Evolutionary conservation across 2,329 filamentous ascomycete genomes (phyloP).

Genomic region (Alternaria solani): DNA sequence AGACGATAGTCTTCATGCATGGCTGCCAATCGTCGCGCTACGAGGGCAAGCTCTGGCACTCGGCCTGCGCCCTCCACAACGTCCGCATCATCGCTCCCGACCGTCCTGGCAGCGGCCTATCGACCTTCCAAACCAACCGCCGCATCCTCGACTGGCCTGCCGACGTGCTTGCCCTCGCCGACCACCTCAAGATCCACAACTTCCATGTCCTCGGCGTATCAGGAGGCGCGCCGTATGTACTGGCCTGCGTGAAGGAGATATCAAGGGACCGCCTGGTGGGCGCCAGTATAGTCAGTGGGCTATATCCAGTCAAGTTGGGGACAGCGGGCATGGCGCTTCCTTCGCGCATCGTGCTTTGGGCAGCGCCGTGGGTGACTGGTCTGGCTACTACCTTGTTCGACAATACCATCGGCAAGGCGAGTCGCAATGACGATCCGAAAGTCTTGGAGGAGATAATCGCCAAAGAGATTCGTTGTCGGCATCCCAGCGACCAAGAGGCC

Average conservation of each 20-base stretch:
- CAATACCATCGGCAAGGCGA: slow-evolving; percentile 35
- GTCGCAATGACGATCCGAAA: slow-evolving; percentile 33
- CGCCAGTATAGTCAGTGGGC: slow-evolving; percentile 34
- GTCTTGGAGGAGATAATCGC: slow-evolving; percentile 37
- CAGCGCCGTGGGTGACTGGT: slow-evolving; percentile 37
- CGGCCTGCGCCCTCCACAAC: slow-evolving; percentile 42
- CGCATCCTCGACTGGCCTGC: slow-evolving; percentile 53
- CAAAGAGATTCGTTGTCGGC: slow-evolving; percentile 30
- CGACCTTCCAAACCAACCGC: slow-evolving; percentile 50
- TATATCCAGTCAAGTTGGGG: slow-evolving; percentile 37
- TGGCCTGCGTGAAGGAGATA: slow-evolving; percentile 56
- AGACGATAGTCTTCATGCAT: slow-evolving; percentile 54
- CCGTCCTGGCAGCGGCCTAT: slow-evolving; percentile 55
- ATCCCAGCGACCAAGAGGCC: slow-evolving; percentile 29
- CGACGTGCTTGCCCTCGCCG: slow-evolving; percentile 54
- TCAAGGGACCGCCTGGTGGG: slow-evolving; percentile 39
- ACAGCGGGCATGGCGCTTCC: slow-evolving; percentile 38
- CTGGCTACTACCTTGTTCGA: slow-evolving; percentile 32
- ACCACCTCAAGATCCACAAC: slow-evolving; percentile 50
- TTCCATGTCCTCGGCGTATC: slow-evolving; percentile 58
- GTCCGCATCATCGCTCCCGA: slow-evolving; percentile 55
- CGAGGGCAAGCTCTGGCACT: slow-evolving; percentile 50
- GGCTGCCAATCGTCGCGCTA: slow-evolving; percentile 55
- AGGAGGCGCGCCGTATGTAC: slow-evolving; percentile 58
- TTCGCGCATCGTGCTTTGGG: slow-evolving; percentile 32